Evolutionary conservation across 768 basidiomycete species (phyloP).

Genomic region (Suillus variegatus): DNA sequence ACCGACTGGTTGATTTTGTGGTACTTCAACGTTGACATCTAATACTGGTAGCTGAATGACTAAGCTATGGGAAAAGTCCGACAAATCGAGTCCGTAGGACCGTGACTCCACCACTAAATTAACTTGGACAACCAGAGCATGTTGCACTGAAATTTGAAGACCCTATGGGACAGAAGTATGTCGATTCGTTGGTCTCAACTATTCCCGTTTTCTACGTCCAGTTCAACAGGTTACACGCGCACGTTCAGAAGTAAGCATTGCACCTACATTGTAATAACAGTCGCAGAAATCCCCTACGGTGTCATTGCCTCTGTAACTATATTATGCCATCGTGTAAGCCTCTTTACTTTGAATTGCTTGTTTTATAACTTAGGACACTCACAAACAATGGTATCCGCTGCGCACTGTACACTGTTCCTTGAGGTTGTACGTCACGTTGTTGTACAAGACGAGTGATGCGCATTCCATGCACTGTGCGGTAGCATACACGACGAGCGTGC

Average conservation of each 20-base stretch:
- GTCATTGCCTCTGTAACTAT: neutral
- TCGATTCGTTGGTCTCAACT: neutral
- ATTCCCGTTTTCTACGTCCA: neutral
- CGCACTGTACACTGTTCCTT: neutral
- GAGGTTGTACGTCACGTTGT: neutral
- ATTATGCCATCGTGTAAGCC: neutral
- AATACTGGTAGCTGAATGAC: neutral
- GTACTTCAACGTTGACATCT: neutral
- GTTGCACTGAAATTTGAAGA: neutral
- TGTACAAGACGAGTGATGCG: neutral
- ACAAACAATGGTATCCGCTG: conserved; percentile 6
- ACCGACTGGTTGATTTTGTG: neutral
- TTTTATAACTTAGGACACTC: neutral
- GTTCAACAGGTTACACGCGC: neutral
- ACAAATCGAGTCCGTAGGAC: neutral
- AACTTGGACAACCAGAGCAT: conserved; percentile 1
- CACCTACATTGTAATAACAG: conserved; percentile 4
- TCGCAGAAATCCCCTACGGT: neutral
- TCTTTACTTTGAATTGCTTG: neutral
- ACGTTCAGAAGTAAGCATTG: neutral
- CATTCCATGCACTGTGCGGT: conserved; percentile 5
- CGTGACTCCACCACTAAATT: neutral
- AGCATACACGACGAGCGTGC: neutral
- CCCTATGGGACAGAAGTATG: neutral
- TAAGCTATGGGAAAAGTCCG: neutral